Percentiles rank a stretch among this genome's conserved stretches.
These are phyloP conservation scores for Candida boleticola DNA, from an alignment of 805 yeast genomes.

Conservation along the genomic window DNA sequence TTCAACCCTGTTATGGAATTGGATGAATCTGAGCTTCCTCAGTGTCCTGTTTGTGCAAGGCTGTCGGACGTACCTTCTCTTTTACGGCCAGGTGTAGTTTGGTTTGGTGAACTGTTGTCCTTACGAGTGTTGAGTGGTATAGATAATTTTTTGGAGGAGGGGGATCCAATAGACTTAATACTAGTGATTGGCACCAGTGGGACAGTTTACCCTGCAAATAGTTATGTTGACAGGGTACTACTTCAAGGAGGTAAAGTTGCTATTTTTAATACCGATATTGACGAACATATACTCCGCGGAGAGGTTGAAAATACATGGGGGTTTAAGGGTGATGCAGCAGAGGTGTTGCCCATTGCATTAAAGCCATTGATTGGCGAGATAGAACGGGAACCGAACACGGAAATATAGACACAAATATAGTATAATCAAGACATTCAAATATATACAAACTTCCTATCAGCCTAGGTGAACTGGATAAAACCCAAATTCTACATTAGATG, in stretches of 20 bases:
- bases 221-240: constrained; percentile 76
- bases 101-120: constrained; percentile 92
- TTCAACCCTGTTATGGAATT: constrained; percentile 49
- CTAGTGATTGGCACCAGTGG: constrained; percentile 86
- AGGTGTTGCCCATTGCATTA: constrained; percentile 63
- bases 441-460: no score
- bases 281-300: constrained; percentile 40
- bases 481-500: no score
- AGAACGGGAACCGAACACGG: neutral
- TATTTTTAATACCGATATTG: constrained; percentile 72
- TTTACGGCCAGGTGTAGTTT: constrained; percentile 85
- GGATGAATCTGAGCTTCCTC: constrained; percentile 56
- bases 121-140: constrained; percentile 59
- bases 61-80: constrained; percentile 42
- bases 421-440: neutral
- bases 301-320: constrained; percentile 56
- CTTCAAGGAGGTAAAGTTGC: constrained; percentile 80
- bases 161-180: constrained; percentile 59
- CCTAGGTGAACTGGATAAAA: no score
- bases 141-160: constrained; percentile 62
- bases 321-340: constrained; percentile 78
- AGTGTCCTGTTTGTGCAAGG: constrained; percentile 68
- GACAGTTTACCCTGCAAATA: constrained; percentile 88
- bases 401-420: neutral
- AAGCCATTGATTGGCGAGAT: constrained; percentile 42